Evolutionary conservation across 1,284 basidiomycete genomes (phyloP).

Genomic region (Apiotrichum gamsii): DNA sequence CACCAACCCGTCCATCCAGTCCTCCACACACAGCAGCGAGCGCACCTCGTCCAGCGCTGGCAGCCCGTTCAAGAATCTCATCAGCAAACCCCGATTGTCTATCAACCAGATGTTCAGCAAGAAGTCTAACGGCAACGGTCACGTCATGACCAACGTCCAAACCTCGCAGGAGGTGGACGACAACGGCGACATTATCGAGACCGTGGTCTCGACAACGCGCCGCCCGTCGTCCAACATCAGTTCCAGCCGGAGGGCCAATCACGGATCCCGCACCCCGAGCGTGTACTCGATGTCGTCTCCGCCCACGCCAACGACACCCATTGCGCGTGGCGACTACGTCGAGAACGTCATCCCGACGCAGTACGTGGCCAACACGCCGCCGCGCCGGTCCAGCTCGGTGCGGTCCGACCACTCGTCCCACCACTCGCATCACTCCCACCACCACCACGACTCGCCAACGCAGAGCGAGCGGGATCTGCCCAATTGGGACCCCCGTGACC

Average conservation of each 20-base stretch:
- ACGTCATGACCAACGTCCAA: background rate
- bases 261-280: background rate
- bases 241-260: no score
- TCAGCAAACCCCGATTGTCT: background rate
- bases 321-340: no score
- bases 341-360: conserved; percentile 1
- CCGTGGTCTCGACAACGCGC: background rate
- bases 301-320: no score
- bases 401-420: background rate
- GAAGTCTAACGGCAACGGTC: background rate
- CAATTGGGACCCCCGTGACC: no score
- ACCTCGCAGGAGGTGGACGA: background rate
- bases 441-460: background rate
- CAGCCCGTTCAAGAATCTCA: background rate
- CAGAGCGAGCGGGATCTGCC: no score
- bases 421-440: background rate
- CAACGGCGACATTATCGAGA: conserved; percentile 1
- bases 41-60: background rate
- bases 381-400: background rate
- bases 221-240: no score
- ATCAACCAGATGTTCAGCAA: background rate
- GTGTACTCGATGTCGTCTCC: no score
- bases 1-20: background rate
- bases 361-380: background rate
- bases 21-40: background rate